Base-by-base conservation (phyloP, 495 filamentous ascomycete genomes). In the Xylaria bambusicola region DNA sequence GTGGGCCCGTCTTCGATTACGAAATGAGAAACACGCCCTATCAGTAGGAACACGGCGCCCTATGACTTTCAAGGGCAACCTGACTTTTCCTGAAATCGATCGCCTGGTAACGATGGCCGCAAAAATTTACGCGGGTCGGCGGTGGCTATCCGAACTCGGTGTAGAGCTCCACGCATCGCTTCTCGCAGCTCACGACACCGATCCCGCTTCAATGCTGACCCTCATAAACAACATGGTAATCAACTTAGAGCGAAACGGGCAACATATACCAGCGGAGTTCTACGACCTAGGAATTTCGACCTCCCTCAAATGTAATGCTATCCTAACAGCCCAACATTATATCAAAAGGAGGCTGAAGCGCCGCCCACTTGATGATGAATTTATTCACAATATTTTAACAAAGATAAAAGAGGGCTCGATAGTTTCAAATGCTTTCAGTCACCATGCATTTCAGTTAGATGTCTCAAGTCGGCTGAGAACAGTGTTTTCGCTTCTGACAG, bases 211-310 rank as follows among this genome's bases (percentile, higher is more conserved):
- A 6, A 15, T 66, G 17, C 53, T 71, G 13, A n/a, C 60, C 3
- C 61, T 71, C 48, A 57, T 71, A 24, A 64, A 69, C 55, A 65
- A 66, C 52, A 10, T 71, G 21, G 40, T 62, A 21, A 54, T 71
- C 2, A 62, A 61, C 18, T 50, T 68, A 0, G 48, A 58, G 7
- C 64, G 55, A 4, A 27, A 46, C 17, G 29, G 23, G 7, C 33
- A 61, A 1, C 31, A 21, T 3, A 52, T 63, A 2, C 47, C 67
- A 4, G 5, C 20, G 1, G 24, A 17, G 0, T 38, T 67, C 15
- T 8, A 61, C 31, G n/a, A 17, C 13, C 24, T 31, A 12, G 65
- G 62, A 2, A 46, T 52, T 36, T 2, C 24, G 26, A n/a, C 27
- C 36, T 65, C 62, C 2, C 46, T 63, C 6, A 29, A 29, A 21